These are phyloP conservation scores for Crepidotus variabilis DNA, from an alignment of 768 basidiomycete species.

Conservation along the genomic window DNA sequence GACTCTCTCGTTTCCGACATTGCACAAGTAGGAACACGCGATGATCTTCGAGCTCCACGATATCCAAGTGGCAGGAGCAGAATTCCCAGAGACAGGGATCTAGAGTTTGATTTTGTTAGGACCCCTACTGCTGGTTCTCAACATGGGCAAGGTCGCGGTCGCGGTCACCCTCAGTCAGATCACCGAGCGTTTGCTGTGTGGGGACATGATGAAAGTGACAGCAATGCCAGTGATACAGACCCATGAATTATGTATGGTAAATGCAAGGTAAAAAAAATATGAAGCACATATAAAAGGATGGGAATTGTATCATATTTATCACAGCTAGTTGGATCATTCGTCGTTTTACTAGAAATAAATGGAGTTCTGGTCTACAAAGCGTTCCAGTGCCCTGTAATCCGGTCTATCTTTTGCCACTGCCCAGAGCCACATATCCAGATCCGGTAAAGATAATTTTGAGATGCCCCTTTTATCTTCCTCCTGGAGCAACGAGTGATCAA, in stretches of 20 bases:
- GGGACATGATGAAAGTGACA: slow-evolving; percentile 88
- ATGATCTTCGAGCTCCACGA: slow-evolving; percentile 26
- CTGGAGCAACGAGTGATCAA: slow-evolving; percentile 16
- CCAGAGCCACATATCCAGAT: slow-evolving; percentile 81
- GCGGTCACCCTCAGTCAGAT: slow-evolving; percentile 32
- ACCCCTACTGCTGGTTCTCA: slow-evolving; percentile 53
- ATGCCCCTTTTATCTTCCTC: slow-evolving; percentile 42
- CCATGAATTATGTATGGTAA: slow-evolving; percentile 5
- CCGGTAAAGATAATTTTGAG: slow-evolving; percentile 50
- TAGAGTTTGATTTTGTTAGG: slow-evolving; percentile 48
- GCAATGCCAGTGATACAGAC: slow-evolving; percentile 64
- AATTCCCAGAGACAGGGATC: slow-evolving; percentile 58
- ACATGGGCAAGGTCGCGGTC: slow-evolving; percentile 15
- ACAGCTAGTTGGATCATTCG: not conserved
- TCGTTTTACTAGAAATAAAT: slow-evolving; percentile 52
- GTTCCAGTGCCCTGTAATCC: slow-evolving; percentile 63
- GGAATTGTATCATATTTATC: not conserved
- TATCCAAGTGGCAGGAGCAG: slow-evolving; percentile 45
- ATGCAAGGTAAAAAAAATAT: not conserved
- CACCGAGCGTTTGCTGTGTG: slow-evolving; percentile 76
- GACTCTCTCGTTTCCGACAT: slow-evolving; percentile 25
- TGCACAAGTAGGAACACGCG: slow-evolving; percentile 28
- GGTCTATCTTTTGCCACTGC: slow-evolving; percentile 71
- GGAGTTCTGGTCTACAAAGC: slow-evolving; percentile 66
- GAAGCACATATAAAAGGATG: not conserved